Base-by-base conservation (phyloP, 2,329 filamentous ascomycete species). In the Paecilomyces dactylethromorphus region DNA sequence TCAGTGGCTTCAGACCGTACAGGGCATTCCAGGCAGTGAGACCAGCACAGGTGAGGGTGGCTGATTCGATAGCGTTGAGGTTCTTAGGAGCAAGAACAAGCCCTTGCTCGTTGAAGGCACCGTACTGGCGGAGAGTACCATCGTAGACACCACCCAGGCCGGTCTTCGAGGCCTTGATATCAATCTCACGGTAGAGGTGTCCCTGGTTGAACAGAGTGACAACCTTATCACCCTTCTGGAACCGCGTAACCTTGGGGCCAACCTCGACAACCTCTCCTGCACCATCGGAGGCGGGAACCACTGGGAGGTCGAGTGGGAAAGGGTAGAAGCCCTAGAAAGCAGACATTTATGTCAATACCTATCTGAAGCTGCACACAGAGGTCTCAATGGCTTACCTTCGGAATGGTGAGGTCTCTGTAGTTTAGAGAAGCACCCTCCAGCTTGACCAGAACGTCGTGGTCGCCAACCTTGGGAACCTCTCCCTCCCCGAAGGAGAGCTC, bases 391-490 rank as follows among this genome's bases (percentile, higher is more conserved):
- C 80, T 54, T 71, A 74, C 70, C 71, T 76, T 70, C 0, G 77
- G 74, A 55, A 82, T 80, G 15, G 75, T 71, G 8, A 82, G 64
- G 32, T 82, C 80, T 24, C 80, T 73, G 59, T 81, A 81, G 60
- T 82, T 82, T 55, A 82, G 67, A 12, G 78, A 78, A 0, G 76
- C 79, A 3, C 75, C 79, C n/a, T 77, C 66, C 1, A 82, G 79
- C 72, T 87, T 88, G 65, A 92, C 85, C 33, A 92, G 80, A 5
- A 91, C 87, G 26, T 92, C 85, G 61, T 83, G 83, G 57, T 91
- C 87, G 53, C 88, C 88, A 1, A 88, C 68, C 63, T 84, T 74
- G 13, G 87, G 85, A 2, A 90, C 68, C 0, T 80, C 66, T 0
- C 74, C 79, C 54, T 81, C 77, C 60, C 81, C 74, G 65, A 83